Evolutionary conservation across 306 rosid species (phyloP).

Genomic region (Quercus aquifolioides): DNA sequence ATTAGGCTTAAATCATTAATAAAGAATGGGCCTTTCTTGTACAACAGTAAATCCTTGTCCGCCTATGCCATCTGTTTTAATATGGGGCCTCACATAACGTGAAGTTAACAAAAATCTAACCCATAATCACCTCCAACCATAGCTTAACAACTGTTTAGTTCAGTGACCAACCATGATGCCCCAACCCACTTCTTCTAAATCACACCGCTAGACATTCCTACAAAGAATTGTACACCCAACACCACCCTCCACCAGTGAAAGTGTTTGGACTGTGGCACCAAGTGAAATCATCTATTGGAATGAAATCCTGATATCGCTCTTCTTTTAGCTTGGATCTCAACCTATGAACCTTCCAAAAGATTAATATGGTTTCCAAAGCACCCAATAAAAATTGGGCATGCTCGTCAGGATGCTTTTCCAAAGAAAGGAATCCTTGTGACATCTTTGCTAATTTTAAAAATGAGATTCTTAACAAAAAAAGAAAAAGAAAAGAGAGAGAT

Average conservation of each 20-base stretch:
- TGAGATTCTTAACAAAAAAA: background rate
- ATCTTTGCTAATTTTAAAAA: background rate
- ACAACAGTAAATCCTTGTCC: background rate
- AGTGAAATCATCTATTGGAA: background rate
- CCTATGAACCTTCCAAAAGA: background rate
- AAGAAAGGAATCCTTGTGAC: background rate
- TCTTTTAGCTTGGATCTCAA: background rate
- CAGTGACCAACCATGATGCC: background rate
- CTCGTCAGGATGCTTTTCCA: background rate
- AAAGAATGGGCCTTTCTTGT: background rate
- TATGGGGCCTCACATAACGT: background rate
- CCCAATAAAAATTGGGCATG: background rate
- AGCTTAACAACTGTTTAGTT: background rate
- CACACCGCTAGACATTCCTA: background rate
- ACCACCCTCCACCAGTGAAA: background rate
- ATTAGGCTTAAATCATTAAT: background rate
- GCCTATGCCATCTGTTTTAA: background rate
- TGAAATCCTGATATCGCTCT: background rate
- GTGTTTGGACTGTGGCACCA: background rate
- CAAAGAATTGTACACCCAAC: background rate
- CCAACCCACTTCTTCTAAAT: background rate
- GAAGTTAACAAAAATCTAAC: background rate
- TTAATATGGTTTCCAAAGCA: background rate
- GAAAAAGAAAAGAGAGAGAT: background rate
- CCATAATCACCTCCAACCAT: background rate